Evolutionary conservation across 1,284 basidiomycete genomes (phyloP).

Genomic region (Singerocomus inundabilis): DNA sequence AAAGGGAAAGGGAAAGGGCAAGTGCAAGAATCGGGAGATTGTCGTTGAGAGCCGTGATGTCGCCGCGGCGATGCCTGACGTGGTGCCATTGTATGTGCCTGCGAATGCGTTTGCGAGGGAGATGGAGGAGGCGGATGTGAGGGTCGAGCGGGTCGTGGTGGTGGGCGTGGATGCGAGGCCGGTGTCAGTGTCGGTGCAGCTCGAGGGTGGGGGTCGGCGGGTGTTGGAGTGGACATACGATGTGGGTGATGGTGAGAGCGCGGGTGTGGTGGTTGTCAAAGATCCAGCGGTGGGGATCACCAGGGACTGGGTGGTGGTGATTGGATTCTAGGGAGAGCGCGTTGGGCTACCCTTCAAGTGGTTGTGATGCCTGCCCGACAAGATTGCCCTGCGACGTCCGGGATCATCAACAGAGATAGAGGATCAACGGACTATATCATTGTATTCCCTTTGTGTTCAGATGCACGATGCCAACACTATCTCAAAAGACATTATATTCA

Average conservation of each 20-base stretch:
- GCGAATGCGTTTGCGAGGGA: slow-evolving; percentile 69
- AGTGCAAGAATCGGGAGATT: slow-evolving; percentile 36
- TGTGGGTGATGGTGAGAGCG: slow-evolving; percentile 47
- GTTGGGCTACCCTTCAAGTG: background rate
- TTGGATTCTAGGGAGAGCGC: slow-evolving; percentile 25
- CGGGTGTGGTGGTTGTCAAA: slow-evolving; percentile 72
- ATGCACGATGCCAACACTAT: no score
- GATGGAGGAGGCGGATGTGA: slow-evolving; percentile 54
- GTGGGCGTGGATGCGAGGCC: slow-evolving; percentile 72
- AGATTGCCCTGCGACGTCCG: background rate
- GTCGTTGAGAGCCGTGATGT: slow-evolving; percentile 58
- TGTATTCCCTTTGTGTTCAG: background rate
- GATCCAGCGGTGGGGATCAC: slow-evolving; percentile 70
- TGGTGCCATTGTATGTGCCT: slow-evolving; percentile 51
- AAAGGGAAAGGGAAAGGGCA: slow-evolving; percentile 14
- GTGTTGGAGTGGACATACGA: slow-evolving; percentile 40
- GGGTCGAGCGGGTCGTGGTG: slow-evolving; percentile 79
- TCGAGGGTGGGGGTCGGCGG: slow-evolving; percentile 51
- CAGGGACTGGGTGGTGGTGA: slow-evolving; percentile 69
- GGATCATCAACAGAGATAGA: background rate
- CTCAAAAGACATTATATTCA: background rate
- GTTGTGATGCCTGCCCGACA: background rate
- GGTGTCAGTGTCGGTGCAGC: slow-evolving; percentile 50
- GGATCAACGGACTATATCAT: background rate
- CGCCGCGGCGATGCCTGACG: slow-evolving; percentile 46